Conservation (phyloP, 345 rosid genomes). For the Arabidopsis arenosa region DNA sequence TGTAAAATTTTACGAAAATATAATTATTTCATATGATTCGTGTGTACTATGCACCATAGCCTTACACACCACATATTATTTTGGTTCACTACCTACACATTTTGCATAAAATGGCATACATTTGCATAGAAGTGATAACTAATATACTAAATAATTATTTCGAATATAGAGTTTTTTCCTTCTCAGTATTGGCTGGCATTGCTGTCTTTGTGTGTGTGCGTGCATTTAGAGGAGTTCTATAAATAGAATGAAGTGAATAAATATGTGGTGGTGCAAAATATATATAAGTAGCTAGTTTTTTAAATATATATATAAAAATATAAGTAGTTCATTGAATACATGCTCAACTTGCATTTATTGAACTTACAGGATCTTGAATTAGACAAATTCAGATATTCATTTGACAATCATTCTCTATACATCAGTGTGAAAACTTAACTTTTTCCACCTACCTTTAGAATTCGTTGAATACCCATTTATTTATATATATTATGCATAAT, state of each 20-base stretch:
- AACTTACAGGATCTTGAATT: constrained; percentile 44
- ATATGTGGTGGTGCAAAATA: constrained; percentile 12
- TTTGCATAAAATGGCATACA: constrained; percentile 22
- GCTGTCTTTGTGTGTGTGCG: constrained; percentile 37
- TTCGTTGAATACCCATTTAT: constrained; percentile 22
- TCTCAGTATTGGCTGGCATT: constrained; percentile 33
- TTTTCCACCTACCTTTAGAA: constrained; percentile 43
- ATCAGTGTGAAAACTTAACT: constrained; percentile 29
- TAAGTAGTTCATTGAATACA: constrained; percentile 44
- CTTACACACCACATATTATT: constrained; percentile 21
- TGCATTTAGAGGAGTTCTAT: constrained; percentile 41
- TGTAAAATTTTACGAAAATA: constrained; percentile 18
- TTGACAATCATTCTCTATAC: constrained; percentile 48
- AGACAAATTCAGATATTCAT: constrained; percentile 42
- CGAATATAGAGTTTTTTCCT: not conserved
- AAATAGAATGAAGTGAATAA: constrained; percentile 29
- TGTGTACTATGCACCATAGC: constrained; percentile 20
- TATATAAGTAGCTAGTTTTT: constrained; percentile 5
- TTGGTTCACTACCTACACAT: constrained; percentile 17
- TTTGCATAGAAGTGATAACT: constrained; percentile 9
- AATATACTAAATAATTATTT: not conserved
- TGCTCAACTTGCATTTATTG: constrained; percentile 68
- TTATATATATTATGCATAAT: not conserved
- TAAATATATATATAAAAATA: constrained; percentile 21
- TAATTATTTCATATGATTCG: constrained; percentile 18